A percentile compares a stretch with the other conserved stretches of the same genome.
These are phyloP conservation scores for Ophiostoma australiae DNA, from an alignment of 2,329 filamentous ascomycete genomes.

Conservation along the genomic window DNA sequence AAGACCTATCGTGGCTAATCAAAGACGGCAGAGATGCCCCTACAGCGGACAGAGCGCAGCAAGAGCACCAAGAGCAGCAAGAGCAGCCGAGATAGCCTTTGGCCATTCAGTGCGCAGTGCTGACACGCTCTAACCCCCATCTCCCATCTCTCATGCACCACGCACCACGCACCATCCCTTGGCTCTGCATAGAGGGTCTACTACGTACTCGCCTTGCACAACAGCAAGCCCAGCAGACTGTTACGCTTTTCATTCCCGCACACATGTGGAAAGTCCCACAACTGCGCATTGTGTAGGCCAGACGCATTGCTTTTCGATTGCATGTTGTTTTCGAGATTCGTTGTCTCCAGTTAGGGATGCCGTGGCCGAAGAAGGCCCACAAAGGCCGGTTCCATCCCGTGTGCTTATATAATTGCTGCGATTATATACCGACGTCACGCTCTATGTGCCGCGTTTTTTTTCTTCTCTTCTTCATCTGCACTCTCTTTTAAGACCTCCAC, in stretches of 20 bases:
- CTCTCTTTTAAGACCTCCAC: background rate
- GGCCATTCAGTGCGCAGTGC: background rate
- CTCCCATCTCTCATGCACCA: no score
- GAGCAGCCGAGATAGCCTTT: background rate
- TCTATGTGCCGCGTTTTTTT: background rate
- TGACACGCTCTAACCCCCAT: background rate
- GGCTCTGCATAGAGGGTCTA: background rate
- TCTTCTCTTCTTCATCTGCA: background rate
- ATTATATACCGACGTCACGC: background rate
- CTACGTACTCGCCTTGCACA: background rate
- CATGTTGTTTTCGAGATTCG: slow-evolving; percentile 3
- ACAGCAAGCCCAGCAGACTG: background rate
- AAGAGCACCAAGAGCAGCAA: background rate
- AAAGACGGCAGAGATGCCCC: background rate
- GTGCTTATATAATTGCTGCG: background rate
- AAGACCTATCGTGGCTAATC: background rate
- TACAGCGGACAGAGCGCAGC: background rate
- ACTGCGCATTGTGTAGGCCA: background rate
- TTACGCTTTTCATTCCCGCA: background rate
- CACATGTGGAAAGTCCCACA: background rate
- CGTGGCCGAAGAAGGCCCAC: background rate
- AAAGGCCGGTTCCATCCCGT: background rate
- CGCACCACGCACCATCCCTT: background rate
- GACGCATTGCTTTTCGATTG: background rate
- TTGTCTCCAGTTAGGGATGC: background rate